These are phyloP conservation scores for Biancaea sappan DNA, from an alignment of 306 rosid genomes.

Conservation along the genomic window DNA sequence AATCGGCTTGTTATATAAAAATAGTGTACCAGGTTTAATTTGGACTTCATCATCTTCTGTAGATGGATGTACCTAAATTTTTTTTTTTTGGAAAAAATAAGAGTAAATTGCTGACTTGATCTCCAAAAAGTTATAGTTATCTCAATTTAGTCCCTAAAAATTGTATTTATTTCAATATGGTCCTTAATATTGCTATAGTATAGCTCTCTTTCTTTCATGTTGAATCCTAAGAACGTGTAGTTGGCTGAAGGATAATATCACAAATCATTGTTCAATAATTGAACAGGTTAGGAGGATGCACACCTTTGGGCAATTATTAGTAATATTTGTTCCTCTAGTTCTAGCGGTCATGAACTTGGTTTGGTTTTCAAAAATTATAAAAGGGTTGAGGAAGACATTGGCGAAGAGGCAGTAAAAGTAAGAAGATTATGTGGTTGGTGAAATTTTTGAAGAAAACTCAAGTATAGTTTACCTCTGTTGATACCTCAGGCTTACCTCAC, in stretches of 20 bases:
- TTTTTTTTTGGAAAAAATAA: too few relatives aligned
- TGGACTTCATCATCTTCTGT: too few relatives aligned
- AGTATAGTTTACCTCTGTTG: slow-evolving; percentile 36
- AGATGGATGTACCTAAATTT: not conserved
- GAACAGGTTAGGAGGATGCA: slow-evolving; percentile 79
- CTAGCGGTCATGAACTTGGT: slow-evolving; percentile 81
- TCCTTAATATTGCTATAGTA: too few relatives aligned
- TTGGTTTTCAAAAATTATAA: slow-evolving; percentile 87
- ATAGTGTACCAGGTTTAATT: too few relatives aligned
- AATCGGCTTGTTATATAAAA: too few relatives aligned
- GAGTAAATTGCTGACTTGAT: too few relatives aligned
- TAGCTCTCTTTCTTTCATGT: not conserved
- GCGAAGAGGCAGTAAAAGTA: slow-evolving; percentile 75
- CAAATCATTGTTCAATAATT: slow-evolving; percentile 14
- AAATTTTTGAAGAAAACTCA: slow-evolving; percentile 31
- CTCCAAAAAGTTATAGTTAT: too few relatives aligned
- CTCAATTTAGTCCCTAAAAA: too few relatives aligned
- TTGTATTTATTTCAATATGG: too few relatives aligned
- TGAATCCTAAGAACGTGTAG: not conserved
- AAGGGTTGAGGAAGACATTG: slow-evolving; percentile 83
- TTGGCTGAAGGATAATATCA: not conserved
- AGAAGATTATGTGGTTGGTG: slow-evolving; percentile 12
- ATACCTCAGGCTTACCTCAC: slow-evolving; percentile 20
- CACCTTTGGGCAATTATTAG: slow-evolving; percentile 56
- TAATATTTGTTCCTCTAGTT: slow-evolving; percentile 64